Evolutionary conservation across 176 grass and related monocot species (phyloP).

Genomic region (Olyra latifolia): DNA sequence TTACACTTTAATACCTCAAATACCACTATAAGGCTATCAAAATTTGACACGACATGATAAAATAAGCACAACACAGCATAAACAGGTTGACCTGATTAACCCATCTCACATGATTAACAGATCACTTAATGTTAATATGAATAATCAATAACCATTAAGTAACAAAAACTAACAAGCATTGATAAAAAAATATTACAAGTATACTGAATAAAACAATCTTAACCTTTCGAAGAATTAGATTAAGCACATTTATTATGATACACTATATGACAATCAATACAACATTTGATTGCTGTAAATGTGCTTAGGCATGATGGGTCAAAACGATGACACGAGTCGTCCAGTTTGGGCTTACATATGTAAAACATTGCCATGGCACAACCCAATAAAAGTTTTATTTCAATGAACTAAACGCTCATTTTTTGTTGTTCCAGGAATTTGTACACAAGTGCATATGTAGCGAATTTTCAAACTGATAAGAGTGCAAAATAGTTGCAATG

Average conservation of each 20-base stretch:
- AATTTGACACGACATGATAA: neutral
- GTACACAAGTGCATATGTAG: neutral
- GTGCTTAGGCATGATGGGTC: neutral
- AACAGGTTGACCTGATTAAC: neutral
- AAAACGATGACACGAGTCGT: neutral
- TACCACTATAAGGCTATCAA: neutral
- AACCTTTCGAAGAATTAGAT: neutral
- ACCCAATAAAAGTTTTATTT: neutral
- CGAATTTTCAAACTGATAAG: constrained; percentile 10
- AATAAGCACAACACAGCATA: neutral
- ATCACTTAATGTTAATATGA: neutral
- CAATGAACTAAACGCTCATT: too few relatives aligned
- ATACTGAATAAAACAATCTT: neutral
- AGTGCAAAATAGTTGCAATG: neutral
- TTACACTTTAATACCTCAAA: too few relatives aligned
- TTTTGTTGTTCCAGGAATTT: neutral
- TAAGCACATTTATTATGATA: neutral
- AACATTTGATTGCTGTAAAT: neutral
- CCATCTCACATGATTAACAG: neutral
- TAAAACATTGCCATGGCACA: neutral
- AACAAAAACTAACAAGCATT: neutral
- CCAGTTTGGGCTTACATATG: neutral
- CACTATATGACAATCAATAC: neutral
- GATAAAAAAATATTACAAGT: neutral
- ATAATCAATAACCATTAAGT: neutral